Percentiles rank a stretch among this genome's conserved stretches.
phyloP scores from a whole-genome alignment of 163 green algal species.

The Smithsoniella earleae region DNA sequence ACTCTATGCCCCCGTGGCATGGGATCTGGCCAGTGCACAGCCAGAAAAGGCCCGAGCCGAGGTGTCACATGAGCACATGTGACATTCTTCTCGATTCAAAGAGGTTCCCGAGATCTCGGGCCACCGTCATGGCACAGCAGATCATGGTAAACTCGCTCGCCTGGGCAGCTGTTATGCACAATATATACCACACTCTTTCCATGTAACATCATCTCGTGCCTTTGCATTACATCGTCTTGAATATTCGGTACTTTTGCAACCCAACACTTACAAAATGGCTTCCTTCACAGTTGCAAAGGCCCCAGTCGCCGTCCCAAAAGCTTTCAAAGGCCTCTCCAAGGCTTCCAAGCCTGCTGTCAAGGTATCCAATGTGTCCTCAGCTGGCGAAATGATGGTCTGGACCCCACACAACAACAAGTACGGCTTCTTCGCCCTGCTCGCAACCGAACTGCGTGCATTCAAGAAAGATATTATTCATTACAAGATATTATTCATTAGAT shows the following conservation, averaged over 20 bases:
- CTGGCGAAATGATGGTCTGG: slow-evolving; percentile 57
- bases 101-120: too few relatives aligned
- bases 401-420: slow-evolving; percentile 68
- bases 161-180: too few relatives aligned
- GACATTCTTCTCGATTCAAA: too few relatives aligned
- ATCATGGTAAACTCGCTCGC: too few relatives aligned
- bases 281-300: slow-evolving; percentile 31
- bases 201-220: neutral
- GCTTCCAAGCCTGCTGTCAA: slow-evolving; percentile 32
- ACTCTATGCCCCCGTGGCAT: too few relatives aligned
- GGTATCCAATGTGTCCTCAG: slow-evolving; percentile 39
- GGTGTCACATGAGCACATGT: too few relatives aligned
- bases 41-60: too few relatives aligned
- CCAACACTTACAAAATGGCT: slow-evolving; percentile 4
- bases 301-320: slow-evolving; percentile 18
- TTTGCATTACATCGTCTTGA: neutral
- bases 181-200: too few relatives aligned
- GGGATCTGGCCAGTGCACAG: too few relatives aligned
- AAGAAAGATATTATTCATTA: neutral
- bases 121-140: too few relatives aligned
- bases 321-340: slow-evolving; percentile 28
- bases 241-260: too few relatives aligned
- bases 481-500: neutral
- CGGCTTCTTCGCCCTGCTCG: neutral
- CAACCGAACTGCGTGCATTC: neutral